These are phyloP conservation scores for Trichoderma reesei DNA, from an alignment of 495 filamentous ascomycete genomes.

Conservation along the genomic window DNA sequence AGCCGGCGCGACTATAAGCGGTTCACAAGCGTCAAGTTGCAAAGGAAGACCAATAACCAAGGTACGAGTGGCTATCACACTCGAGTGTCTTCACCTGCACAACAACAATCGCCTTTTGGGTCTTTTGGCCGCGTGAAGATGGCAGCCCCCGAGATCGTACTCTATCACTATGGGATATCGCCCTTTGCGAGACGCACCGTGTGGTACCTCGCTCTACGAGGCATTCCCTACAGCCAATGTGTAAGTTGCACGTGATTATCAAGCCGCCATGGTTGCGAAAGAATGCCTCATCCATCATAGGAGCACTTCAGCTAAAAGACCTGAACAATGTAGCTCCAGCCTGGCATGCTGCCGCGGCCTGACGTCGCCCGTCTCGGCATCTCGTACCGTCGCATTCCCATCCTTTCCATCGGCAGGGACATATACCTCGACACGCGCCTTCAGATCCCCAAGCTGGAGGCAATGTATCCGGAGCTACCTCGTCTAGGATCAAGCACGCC, in stretches of 20 bases:
- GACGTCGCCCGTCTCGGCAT: conserved; percentile 47
- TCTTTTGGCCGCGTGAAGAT: neutral
- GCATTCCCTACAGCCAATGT: conserved; percentile 49
- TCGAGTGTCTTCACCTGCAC: conserved; percentile 12
- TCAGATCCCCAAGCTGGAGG: conserved; percentile 49
- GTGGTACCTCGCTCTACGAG: conserved; percentile 51
- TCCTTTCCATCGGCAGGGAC: conserved; percentile 47
- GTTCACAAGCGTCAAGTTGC: neutral
- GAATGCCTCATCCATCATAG: too few relatives aligned
- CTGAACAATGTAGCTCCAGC: conserved; percentile 39
- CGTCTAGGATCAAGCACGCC: neutral
- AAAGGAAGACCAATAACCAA: neutral
- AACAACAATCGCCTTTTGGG: conserved; percentile 19
- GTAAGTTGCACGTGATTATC: conserved; percentile 22
- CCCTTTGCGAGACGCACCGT: conserved; percentile 47
- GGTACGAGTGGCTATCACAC: neutral
- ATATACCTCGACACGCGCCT: conserved; percentile 50
- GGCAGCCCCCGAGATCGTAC: conserved; percentile 16
- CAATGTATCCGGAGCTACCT: neutral
- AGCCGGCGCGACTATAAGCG: too few relatives aligned
- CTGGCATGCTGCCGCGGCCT: conserved; percentile 46
- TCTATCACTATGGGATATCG: conserved; percentile 49
- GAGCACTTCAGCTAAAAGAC: neutral
- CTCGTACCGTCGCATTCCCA: conserved; percentile 54
- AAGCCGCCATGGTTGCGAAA: neutral